These are phyloP conservation scores for Cercophora samala DNA, from an alignment of 495 filamentous ascomycete species.

Conservation along the genomic window DNA sequence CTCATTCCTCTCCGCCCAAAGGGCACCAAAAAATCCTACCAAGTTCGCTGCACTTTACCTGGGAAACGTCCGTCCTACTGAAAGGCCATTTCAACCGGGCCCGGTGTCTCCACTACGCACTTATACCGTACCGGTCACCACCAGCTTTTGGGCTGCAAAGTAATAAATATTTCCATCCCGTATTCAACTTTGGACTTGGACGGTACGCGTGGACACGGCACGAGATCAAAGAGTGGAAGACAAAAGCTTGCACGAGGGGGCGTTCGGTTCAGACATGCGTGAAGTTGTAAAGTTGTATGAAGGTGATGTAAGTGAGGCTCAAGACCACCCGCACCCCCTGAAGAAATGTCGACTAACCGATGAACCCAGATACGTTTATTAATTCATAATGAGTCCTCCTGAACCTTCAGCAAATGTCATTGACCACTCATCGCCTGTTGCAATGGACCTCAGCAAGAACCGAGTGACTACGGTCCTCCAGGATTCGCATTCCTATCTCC, in stretches of 20 bases:
- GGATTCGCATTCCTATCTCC: conserved; percentile 40
- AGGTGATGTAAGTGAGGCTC: conserved; percentile 12
- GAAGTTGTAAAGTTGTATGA: neutral
- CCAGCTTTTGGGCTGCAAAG: neutral
- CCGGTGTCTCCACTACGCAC: neutral
- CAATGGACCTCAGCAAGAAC: conserved; percentile 10
- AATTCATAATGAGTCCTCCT: neutral
- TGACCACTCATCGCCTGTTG: neutral
- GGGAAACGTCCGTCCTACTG: neutral
- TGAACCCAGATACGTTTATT: neutral
- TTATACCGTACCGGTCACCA: neutral
- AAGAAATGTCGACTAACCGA: neutral
- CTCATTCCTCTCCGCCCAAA: conserved; percentile 6
- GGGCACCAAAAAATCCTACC: conserved; percentile 18
- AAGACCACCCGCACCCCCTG: neutral
- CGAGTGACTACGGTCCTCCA: conserved; percentile 26
- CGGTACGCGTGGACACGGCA: conserved; percentile 8
- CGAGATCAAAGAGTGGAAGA: neutral
- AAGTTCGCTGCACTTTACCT: neutral
- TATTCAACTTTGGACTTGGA: conserved; percentile 14
- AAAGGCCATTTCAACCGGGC: neutral
- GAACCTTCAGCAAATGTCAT: neutral
- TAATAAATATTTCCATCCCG: conserved; percentile 10
- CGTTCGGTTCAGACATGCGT: conserved; percentile 5
- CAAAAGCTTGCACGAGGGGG: neutral